These are phyloP conservation scores for Ophiostoma novo-ulmi DNA, from an alignment of 2,329 filamentous ascomycete species.

Conservation along the genomic window DNA sequence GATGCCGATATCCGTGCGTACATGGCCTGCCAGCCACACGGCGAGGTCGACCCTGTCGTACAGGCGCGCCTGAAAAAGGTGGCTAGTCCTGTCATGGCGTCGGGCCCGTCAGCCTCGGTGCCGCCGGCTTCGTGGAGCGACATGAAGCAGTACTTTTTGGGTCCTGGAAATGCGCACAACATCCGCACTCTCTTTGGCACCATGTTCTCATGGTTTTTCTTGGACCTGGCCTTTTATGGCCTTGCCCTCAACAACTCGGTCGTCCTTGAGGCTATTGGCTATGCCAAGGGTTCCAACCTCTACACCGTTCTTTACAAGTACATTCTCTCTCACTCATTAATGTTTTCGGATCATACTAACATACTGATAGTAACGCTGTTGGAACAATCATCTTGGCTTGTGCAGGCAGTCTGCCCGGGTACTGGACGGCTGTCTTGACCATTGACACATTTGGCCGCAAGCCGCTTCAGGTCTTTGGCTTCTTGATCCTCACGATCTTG, in stretches of 20 bases:
- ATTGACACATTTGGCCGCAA: slow-evolving; percentile 74
- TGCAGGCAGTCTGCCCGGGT: slow-evolving; percentile 72
- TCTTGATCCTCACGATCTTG: slow-evolving; percentile 55
- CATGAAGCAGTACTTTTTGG: slow-evolving; percentile 59
- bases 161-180: slow-evolving; percentile 53
- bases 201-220: slow-evolving; percentile 75
- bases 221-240: slow-evolving; percentile 66
- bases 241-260: slow-evolving; percentile 71
- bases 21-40: slow-evolving; percentile 44
- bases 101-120: slow-evolving; percentile 43
- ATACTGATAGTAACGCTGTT: slow-evolving; percentile 49
- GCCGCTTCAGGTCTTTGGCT: slow-evolving; percentile 64
- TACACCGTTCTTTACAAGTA: slow-evolving; percentile 63
- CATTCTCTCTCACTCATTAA: slow-evolving; percentile 3
- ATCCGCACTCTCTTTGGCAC: slow-evolving; percentile 68
- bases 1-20: slow-evolving; percentile 65
- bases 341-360: background rate
- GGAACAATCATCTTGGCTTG: slow-evolving; percentile 74
- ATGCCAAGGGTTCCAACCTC: slow-evolving; percentile 56
- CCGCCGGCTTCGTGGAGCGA: slow-evolving; percentile 68
- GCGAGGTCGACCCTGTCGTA: slow-evolving; percentile 45
- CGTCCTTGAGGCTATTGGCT: slow-evolving; percentile 68
- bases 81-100: slow-evolving; percentile 34
- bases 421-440: slow-evolving; percentile 69
- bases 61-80: slow-evolving; percentile 51